Conservation (phyloP, 2,329 filamentous ascomycete species). For the Aspergillus pseudoterreus region DNA sequence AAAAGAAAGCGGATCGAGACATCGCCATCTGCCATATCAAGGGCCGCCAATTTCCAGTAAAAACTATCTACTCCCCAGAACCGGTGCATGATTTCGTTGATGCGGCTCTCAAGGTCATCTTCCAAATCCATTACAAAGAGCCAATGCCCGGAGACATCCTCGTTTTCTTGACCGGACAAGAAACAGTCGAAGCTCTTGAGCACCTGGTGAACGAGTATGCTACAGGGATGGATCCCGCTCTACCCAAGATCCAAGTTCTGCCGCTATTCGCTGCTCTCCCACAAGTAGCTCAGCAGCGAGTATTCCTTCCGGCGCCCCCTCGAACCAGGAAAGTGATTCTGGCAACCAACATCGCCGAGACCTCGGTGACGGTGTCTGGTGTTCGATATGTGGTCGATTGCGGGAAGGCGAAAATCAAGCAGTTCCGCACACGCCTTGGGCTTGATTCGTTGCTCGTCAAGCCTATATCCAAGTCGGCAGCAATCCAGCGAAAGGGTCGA, state of each 20-base stretch:
- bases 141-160: slow-evolving; percentile 91
- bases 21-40: slow-evolving; percentile 66
- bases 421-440: slow-evolving; percentile 77
- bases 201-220: slow-evolving; percentile 78
- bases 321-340: slow-evolving; percentile 85
- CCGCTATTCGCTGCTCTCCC: slow-evolving; percentile 89
- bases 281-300: slow-evolving; percentile 77
- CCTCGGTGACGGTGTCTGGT: slow-evolving; percentile 90
- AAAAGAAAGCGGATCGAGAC: slow-evolving; percentile 26
- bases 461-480: slow-evolving; percentile 87
- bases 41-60: slow-evolving; percentile 83
- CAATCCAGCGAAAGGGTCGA: slow-evolving; percentile 85
- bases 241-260: slow-evolving; percentile 66
- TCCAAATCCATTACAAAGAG: slow-evolving; percentile 82
- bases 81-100: slow-evolving; percentile 81
- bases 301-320: slow-evolving; percentile 71
- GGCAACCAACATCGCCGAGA: slow-evolving; percentile 97
- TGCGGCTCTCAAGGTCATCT: slow-evolving; percentile 73
- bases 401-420: slow-evolving; percentile 91
- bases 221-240: slow-evolving; percentile 64
- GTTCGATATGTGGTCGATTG: slow-evolving; percentile 89
- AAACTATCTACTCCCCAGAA: slow-evolving; percentile 67
- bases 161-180: slow-evolving; percentile 87
- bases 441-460: slow-evolving; percentile 89
- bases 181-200: slow-evolving; percentile 82